Base-by-base conservation (phyloP, 2,329 filamentous ascomycete genomes). In the Fusarium metavorans region DNA sequence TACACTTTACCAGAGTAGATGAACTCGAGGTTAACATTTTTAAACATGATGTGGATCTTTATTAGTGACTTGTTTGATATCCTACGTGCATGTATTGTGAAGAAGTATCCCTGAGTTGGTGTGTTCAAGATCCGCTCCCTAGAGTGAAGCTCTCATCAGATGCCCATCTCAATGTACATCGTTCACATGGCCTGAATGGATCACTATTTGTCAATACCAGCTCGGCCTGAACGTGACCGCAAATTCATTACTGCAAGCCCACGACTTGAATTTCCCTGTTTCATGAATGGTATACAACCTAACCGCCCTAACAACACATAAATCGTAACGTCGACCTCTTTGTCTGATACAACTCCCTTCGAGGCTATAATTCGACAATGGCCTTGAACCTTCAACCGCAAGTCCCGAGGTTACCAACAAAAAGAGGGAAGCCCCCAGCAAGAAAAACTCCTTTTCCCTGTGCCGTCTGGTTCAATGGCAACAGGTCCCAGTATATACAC, bases 211-310 rank as follows among this genome's bases (percentile, higher is more conserved):
- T 16, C 16, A 16, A 11, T 43, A n/a, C n/a, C 18, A 20, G 41
- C 16, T 30, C 25, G 11, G 18, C 25, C 4, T 30, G 45, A n/a
- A 52, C 16, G 10, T 4, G 18, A 52, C 45, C 16, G 45, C 25
- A 34, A 34, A 48, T n/a, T 20, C 25, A 39, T 54, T 52, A 20
- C 18, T 72, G 35, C 48, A 70, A 35, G 45, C 23, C 59, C 35
- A 4, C 45, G 54, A 66, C 50, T 65, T 67, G 64, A 58, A 60
- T 68, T 65, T 62, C 61, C 60, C 58, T 62, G 30, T 70, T 67
- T 72, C 64, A 54, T 73, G 64, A 75, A 70, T 77, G 76, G 72
- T 74, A 78, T 78, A 72, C 68, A 75, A 76, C 64, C 60, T 43
- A 63, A 71, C 56, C 43, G 32, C 61, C 61, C 54, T 30, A 65